Base-by-base conservation (phyloP, 495 filamentous ascomycete species). In the Hypoxylon lenormandii region DNA sequence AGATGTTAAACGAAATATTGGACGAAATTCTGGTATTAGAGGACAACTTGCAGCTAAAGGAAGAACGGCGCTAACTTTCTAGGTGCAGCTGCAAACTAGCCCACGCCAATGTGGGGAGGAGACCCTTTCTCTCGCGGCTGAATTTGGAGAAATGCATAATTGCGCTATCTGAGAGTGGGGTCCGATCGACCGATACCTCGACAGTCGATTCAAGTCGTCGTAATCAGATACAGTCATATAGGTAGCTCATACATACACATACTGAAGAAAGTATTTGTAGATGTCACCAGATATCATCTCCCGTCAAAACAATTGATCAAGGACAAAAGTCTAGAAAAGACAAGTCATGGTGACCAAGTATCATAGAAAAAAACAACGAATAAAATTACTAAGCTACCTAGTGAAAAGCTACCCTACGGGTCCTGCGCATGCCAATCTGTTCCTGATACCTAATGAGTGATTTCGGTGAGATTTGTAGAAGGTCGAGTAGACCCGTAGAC, bases 1-100 rank as follows among this genome's bases (percentile, higher is more conserved):
- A n/a, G n/a, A n/a, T n/a, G n/a, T n/a, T n/a, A n/a, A n/a, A n/a
- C n/a, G n/a, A n/a, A n/a, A n/a, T n/a, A n/a, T n/a, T n/a, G 10
- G 8, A 38, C 10, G 10, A 12, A 38, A 13, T 52, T 19, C 30
- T 26, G 5, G 16, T 45, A 36, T 54, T 58, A 56, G 56, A 71
- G 68, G 68, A 71, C 68, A 71, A 71, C 68, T 66, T 71, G 62
- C 68, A 66, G 62, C 68, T 62, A 71, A 66, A 49, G 10, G 51
- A 60, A 45, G 55, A 50, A 23, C 36, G 22, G 19, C 57, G 7
- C 15, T 46, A 37, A 53, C 40, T n/a, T 28, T 60, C 50, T 48
- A 45, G 53, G 38, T 30, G 47, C 38, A 33, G 23, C 55, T 50
- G 45, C 33, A 37, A 7, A 21, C 47, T 22, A 45, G 36, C 30